These are phyloP conservation scores for Gentiana dahurica DNA, from an alignment of 257 asterid species.

Conservation along the genomic window DNA sequence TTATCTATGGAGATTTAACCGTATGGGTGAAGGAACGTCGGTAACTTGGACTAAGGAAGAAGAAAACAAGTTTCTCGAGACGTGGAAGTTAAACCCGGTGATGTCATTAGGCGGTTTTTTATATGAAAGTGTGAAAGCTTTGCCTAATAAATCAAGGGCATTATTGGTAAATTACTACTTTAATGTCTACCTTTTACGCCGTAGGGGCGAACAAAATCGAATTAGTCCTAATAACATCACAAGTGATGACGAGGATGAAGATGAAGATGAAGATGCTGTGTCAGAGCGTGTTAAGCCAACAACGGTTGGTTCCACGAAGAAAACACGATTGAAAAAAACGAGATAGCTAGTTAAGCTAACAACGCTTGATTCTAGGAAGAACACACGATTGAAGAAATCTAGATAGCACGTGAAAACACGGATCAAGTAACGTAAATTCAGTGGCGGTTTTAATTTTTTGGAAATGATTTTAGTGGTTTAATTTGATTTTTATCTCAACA, in stretches of 20 bases:
- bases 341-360: too few species aligned
- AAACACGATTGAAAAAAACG: conserved; percentile 8
- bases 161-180: conserved; percentile 24
- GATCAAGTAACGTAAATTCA: too few species aligned
- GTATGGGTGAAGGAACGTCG: conserved; percentile 29
- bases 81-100: conserved; percentile 14
- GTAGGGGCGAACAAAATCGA: conserved; percentile 69
- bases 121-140: conserved; percentile 22
- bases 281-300: conserved; percentile 24
- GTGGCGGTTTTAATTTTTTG: too few species aligned
- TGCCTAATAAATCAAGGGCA: conserved; percentile 17
- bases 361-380: too few species aligned
- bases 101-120: conserved; percentile 21
- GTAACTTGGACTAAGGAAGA: conserved; percentile 28
- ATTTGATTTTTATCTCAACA: too few species aligned
- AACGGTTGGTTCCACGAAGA: conserved; percentile 65
- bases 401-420: too few species aligned
- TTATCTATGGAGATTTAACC: conserved; percentile 20
- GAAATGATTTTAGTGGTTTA: too few species aligned
- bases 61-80: conserved; percentile 19
- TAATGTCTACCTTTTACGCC: conserved; percentile 28
- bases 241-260: conserved; percentile 41
- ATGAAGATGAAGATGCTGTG: conserved; percentile 21
- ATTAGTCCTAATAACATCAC: conserved; percentile 25
- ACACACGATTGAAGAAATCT: too few species aligned